Conservation (phyloP, 805 yeast genomes). For the Priceomyces melissophilus region DNA sequence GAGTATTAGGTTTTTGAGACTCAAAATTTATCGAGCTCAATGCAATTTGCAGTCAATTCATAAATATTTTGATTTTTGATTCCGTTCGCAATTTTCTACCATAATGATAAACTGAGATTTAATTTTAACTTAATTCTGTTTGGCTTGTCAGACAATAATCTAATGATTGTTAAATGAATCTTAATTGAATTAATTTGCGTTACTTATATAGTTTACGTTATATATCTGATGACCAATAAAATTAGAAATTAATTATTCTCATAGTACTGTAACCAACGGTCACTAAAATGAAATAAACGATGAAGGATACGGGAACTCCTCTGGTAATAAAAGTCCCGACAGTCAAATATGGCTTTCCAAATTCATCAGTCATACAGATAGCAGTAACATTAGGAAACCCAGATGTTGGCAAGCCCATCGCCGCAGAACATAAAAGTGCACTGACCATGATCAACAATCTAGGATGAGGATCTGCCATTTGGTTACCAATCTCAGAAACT, state of each 20-base stretch:
- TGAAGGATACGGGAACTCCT: constrained; percentile 84
- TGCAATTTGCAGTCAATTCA: too few species aligned
- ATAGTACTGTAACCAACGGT: constrained; percentile 78
- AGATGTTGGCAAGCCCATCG: constrained; percentile 97
- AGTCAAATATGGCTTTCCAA: constrained; percentile 85
- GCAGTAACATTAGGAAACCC: constrained; percentile 99
- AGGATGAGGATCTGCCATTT: constrained; percentile 78
- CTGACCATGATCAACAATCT: constrained; percentile 67
- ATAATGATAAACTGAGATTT: too few species aligned
- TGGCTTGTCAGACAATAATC: too few species aligned
- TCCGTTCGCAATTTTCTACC: too few species aligned
- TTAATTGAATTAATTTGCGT: too few species aligned
- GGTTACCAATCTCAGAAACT: constrained; percentile 83
- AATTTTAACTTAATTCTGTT: too few species aligned
- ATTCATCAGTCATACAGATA: constrained; percentile 87
- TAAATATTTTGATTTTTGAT: too few species aligned
- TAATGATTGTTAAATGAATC: too few species aligned
- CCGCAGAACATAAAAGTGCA: constrained; percentile 78
- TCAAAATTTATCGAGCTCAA: too few species aligned
- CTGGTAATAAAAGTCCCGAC: constrained; percentile 83
- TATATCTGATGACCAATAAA: too few species aligned
- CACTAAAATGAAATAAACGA: constrained; percentile 69
- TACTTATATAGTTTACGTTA: too few species aligned
- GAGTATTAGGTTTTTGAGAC: too few species aligned
- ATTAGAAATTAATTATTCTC: constrained; percentile 37